A percentile compares a stretch with the other conserved stretches of the same genome.
These are phyloP conservation scores for Dryas alaskensis DNA, from an alignment of 306 rosid species.

Conservation along the genomic window DNA sequence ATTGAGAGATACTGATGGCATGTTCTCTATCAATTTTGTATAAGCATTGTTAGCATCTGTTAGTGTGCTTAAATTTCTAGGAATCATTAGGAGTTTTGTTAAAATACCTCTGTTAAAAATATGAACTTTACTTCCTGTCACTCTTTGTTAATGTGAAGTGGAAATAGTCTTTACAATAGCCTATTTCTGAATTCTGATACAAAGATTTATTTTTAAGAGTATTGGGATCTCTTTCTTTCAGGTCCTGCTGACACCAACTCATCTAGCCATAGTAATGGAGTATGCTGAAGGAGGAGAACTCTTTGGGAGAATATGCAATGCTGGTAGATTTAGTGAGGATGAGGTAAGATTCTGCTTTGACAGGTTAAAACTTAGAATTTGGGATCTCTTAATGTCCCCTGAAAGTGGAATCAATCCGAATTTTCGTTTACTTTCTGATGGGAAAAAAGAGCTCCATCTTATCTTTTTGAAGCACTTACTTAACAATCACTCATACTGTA, in stretches of 20 bases:
- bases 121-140: neutral
- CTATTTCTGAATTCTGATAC: neutral
- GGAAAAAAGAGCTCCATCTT: neutral
- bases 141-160: neutral
- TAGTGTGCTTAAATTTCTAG: neutral
- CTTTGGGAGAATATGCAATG: constrained; percentile 63
- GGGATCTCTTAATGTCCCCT: neutral
- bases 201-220: neutral
- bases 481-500: neutral
- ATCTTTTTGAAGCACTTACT: constrained; percentile 5
- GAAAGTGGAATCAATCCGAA: neutral
- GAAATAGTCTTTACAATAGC: neutral
- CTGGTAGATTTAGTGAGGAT: constrained; percentile 81
- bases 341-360: constrained; percentile 44
- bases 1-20: neutral
- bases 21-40: neutral
- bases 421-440: neutral
- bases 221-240: constrained; percentile 37
- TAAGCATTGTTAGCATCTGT: neutral
- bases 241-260: constrained; percentile 77
- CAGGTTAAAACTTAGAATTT: neutral
- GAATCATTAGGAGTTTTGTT: neutral
- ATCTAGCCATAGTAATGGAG: constrained; percentile 87
- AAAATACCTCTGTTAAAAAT: constrained; percentile 1
- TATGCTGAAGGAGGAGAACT: constrained; percentile 89